These are phyloP conservation scores for Aspergillus japonicus DNA, from an alignment of 2,329 filamentous ascomycete genomes.

Conservation along the genomic window DNA sequence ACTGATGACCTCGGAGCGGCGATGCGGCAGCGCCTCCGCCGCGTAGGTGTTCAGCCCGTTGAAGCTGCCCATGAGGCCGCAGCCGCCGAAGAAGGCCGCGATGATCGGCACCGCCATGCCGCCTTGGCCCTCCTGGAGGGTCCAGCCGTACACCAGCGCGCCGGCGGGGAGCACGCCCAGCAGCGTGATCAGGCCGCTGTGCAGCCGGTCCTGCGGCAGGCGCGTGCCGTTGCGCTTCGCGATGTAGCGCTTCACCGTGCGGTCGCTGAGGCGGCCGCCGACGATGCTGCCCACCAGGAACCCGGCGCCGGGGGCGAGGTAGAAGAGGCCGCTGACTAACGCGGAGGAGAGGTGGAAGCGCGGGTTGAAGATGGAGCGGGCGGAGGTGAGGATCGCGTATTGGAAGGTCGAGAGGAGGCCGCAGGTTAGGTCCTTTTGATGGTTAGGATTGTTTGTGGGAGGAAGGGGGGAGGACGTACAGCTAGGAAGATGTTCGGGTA, in stretches of 20 bases:
- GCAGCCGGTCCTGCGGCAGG: slow-evolving; percentile 66
- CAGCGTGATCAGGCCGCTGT: slow-evolving; percentile 58
- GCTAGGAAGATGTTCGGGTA: slow-evolving; percentile 68
- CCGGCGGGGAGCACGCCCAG: slow-evolving; percentile 59
- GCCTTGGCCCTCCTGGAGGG: slow-evolving; percentile 54
- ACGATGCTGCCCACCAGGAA: slow-evolving; percentile 68
- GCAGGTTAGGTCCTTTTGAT: slow-evolving; percentile 33
- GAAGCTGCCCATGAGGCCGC: slow-evolving; percentile 72
- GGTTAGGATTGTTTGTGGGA: background rate
- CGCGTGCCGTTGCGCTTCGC: slow-evolving; percentile 57
- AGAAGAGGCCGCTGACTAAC: slow-evolving; percentile 69
- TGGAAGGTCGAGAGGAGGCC: slow-evolving; percentile 68
- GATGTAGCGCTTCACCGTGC: slow-evolving; percentile 64
- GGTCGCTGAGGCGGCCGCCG: slow-evolving; percentile 68
- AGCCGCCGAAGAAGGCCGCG: slow-evolving; percentile 69
- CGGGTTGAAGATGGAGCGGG: slow-evolving; percentile 71
- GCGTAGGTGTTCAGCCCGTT: slow-evolving; percentile 71
- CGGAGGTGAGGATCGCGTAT: slow-evolving; percentile 65
- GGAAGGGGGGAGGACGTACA: slow-evolving; percentile 49
- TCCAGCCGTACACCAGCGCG: slow-evolving; percentile 69
- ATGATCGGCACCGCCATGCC: slow-evolving; percentile 63
- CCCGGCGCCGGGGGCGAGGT: slow-evolving; percentile 69
- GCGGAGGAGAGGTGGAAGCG: slow-evolving; percentile 67
- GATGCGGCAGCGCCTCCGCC: slow-evolving; percentile 44
- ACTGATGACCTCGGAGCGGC: slow-evolving; percentile 70